Base-by-base conservation (phyloP, 148 eudicot genomes). In the Cornus kousa region DNA sequence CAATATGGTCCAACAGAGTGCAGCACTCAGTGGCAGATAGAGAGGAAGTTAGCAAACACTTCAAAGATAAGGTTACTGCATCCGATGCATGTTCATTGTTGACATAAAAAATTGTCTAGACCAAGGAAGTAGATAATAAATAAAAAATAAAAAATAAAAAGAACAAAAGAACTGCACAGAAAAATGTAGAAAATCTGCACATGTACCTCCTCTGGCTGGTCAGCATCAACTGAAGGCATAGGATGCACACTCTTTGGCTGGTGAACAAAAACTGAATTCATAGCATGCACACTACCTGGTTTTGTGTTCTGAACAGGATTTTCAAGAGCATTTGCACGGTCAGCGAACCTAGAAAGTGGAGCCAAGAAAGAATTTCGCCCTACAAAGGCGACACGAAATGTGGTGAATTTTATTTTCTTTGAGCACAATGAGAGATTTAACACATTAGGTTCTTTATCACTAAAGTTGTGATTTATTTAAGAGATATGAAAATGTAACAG, bases 311-410 rank as follows among this genome's bases (percentile, higher is more conserved):
- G 86, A 24, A 50, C 20, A 69, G 75, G 78, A 70, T 70, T 82
- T 46, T 76, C 88, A 60, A 87, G 79, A 79, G 82, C 79, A 76
- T 74, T 80, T 50, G 80, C 89, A 62, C 71, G 79, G 39, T 83
- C 92, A 71, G 35, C 71, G 68, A 77, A 74, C 82, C 71, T 73
- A 43, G 91, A 76, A 33, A 82, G 19, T 46, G 84, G 86, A 78
- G 82, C 87, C 73, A 87, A 74, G 70, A 82, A 78, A 74, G 88
- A 83, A 80, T 79, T 87, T 74, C 76, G 79, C 40, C 95, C 99
- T 91, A 28, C 82, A 73, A 77, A 78, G 66, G 20, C 74, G 75
- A 12, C 4, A 78, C 22, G 14, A 28, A n/a, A 46, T 31, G 67
- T 28, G 39, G 40, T 71, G 19, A n/a, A 64, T 60, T 46, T 46